Evolutionary conservation across 1,284 basidiomycete genomes (phyloP).

Genomic region (Fomitopsis betulina): DNA sequence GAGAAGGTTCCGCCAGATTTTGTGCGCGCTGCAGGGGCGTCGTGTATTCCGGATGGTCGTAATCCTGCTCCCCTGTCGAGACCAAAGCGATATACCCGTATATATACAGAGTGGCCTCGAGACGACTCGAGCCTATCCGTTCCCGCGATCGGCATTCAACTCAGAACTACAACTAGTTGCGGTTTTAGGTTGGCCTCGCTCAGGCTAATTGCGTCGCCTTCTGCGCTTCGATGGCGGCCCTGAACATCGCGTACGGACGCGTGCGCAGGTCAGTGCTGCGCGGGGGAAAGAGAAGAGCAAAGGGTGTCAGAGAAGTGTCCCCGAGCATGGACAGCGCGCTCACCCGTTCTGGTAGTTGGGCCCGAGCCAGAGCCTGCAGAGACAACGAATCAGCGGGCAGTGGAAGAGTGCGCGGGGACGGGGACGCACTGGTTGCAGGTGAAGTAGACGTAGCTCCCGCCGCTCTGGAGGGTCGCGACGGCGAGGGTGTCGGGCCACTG

Average conservation of each 20-base stretch:
- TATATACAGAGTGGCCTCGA: too few species aligned
- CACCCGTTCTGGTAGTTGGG: constrained; percentile 22
- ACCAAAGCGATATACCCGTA: too few species aligned
- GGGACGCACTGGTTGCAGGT: constrained; percentile 17
- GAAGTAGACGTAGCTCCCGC: constrained; percentile 15
- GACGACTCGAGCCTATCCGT: too few species aligned
- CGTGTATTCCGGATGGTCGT: not conserved
- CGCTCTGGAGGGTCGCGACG: constrained; percentile 11
- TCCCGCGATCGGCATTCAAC: too few species aligned
- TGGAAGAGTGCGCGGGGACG: not conserved
- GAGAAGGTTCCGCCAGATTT: not conserved
- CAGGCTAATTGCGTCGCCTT: constrained; percentile 8
- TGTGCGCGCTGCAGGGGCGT: not conserved
- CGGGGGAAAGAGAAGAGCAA: not conserved
- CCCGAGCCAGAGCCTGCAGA: constrained; percentile 17
- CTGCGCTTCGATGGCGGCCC: constrained; percentile 8
- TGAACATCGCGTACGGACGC: constrained; percentile 10
- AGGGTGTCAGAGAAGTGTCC: not conserved
- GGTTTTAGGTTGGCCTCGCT: not conserved
- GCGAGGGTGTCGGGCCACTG: constrained; percentile 18
- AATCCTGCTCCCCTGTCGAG: too few species aligned
- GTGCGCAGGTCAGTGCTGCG: constrained; percentile 11
- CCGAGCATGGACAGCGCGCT: not conserved
- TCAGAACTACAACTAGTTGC: too few species aligned
- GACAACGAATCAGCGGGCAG: not conserved